Evolutionary conservation across 345 rosid genomes (phyloP).

Genomic region (Syzygium oleosum): DNA sequence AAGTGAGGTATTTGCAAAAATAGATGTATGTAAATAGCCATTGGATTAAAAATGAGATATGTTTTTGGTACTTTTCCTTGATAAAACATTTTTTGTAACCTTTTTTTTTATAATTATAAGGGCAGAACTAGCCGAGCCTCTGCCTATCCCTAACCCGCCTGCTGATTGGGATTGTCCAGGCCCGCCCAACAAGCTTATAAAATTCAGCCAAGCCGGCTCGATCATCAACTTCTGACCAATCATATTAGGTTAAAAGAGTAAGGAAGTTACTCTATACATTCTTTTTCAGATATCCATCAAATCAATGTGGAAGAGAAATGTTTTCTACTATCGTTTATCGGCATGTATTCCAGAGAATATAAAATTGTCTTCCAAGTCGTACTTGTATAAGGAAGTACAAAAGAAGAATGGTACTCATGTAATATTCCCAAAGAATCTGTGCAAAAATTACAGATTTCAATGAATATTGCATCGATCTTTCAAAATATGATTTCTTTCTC

Average conservation of each 20-base stretch:
- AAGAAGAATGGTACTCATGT: not conserved
- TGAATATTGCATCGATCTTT: not conserved
- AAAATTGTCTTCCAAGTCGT: not conserved
- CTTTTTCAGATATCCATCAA: not conserved
- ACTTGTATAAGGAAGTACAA: not conserved
- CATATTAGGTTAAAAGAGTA: not conserved
- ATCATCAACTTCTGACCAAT: not conserved
- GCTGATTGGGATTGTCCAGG: not conserved
- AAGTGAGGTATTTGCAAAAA: not conserved
- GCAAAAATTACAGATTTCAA: not conserved
- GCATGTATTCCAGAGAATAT: not conserved
- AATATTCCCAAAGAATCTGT: not conserved
- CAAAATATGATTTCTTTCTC: not conserved
- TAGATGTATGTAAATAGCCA: too few relatives aligned
- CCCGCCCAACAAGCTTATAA: rapidly evolving
- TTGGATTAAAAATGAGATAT: too few relatives aligned
- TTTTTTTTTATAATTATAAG: not conserved
- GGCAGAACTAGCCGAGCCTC: too few relatives aligned
- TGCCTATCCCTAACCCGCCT: not conserved
- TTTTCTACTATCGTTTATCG: not conserved
- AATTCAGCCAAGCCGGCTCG: not conserved
- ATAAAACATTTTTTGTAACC: too few relatives aligned
- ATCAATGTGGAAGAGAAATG: not conserved
- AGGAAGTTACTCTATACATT: not conserved
- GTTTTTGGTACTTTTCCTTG: too few relatives aligned